Evolutionary conservation across 176 grass and related monocot species (phyloP), one percentile per base, ranked within the genome.

Genomic region (Avena insularis): DNA sequence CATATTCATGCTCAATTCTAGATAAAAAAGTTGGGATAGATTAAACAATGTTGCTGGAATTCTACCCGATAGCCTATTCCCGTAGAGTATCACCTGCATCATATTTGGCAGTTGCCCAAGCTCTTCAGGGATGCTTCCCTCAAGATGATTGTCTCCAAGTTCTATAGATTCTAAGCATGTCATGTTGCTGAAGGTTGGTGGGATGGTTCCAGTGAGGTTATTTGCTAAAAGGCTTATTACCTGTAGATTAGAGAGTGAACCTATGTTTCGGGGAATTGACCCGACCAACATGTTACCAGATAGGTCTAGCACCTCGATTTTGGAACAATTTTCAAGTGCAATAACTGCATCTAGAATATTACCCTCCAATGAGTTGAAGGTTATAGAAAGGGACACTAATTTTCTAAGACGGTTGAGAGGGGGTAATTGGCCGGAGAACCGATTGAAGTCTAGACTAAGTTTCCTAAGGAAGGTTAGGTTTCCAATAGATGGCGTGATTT

Each of bases 211-310:
- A 0, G 40, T 73, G 40, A 73, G 40, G 11, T 21, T 47, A 73
- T 73, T 73, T 1, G 1, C 6, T 0, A 4, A 23, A 73, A 73
- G 4, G 20, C 2, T 0, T 0, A 23, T 1, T 0, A 1, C 6
- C 17, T 4, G 3, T 9, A 46, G 10, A 21, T 72, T 48, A 4
- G 2, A 73, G 20, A 48, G 20, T 1, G 70, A 12, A 47, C 10
- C 70, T 13, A 72, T 72, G 40, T 47, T 12, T 23, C 4, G 9
- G 1, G 70, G 70, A 47, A 72, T 72, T 6, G 40, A 72, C 3
- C 69, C 69, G 1, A 12, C 70, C 6, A 72, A 4, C 40, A 21
- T 23, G 70, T 47, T 72, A 47, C 4, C 0, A 3, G 38, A 47
- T 1, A 72, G 4, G 40, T 3, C 70, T 47, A 47, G 20, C 4